These are phyloP conservation scores for Phytophthora tentaculata DNA, from an alignment of 352 stramenopile species.

Conservation along the genomic window DNA sequence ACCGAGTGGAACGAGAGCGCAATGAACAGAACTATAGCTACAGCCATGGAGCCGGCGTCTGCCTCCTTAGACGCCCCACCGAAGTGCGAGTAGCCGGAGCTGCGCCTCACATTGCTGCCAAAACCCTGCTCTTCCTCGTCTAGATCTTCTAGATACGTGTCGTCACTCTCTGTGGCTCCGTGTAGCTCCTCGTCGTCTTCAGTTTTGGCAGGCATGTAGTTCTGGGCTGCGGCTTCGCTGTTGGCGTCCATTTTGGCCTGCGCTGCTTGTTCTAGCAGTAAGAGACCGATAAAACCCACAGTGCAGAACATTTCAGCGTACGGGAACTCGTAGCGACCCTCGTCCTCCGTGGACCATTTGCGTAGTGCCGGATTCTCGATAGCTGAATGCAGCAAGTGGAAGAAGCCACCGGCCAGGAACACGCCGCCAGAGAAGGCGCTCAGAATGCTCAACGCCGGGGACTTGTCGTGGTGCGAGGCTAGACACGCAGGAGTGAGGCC, in stretches of 20 bases:
- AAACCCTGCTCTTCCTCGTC: conserved; percentile 37
- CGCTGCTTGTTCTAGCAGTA: conserved; percentile 73
- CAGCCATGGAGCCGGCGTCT: conserved; percentile 47
- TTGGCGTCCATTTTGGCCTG: conserved; percentile 45
- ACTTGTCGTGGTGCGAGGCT: conserved; percentile 45
- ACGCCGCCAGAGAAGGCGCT: conserved; percentile 80
- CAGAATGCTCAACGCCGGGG: conserved; percentile 50
- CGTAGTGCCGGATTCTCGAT: conserved; percentile 74
- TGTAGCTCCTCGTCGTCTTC: conserved; percentile 47
- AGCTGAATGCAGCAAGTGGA: conserved; percentile 75
- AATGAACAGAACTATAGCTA: conserved; percentile 78
- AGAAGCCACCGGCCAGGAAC: conserved; percentile 80
- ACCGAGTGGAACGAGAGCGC: conserved; percentile 86
- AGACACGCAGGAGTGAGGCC: conserved; percentile 62
- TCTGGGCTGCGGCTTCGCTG: not conserved
- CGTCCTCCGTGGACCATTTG: conserved; percentile 70
- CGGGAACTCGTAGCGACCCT: conserved; percentile 69
- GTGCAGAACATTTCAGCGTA: conserved; percentile 86
- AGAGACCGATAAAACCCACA: conserved; percentile 66
- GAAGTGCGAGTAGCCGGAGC: conserved; percentile 43
- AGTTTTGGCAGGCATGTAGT: conserved; percentile 36
- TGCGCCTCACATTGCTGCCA: conserved; percentile 23
- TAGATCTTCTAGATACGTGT: conserved; percentile 55
- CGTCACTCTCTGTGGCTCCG: conserved; percentile 46
- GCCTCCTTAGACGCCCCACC: conserved; percentile 10